A percentile compares a stretch with the other conserved stretches of the same genome.
Evolutionary conservation across 2,329 filamentous ascomycete genomes (phyloP).

Genomic region (Pyricularia grisea): DNA sequence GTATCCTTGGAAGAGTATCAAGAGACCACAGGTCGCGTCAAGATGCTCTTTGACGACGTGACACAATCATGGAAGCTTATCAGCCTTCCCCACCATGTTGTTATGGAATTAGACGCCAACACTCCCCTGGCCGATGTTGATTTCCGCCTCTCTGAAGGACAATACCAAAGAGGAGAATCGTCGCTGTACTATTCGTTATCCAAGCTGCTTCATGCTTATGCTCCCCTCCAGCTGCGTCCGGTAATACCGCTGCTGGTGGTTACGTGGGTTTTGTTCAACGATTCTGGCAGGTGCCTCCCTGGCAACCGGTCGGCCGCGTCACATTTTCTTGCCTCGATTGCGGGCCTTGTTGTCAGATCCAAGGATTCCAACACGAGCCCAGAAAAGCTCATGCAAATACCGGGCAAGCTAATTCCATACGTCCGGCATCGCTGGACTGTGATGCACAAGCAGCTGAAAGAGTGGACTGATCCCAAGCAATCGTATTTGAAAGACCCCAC

Average conservation of each 20-base stretch:
- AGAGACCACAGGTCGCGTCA: conserved; percentile 17
- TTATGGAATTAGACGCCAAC: conserved; percentile 5
- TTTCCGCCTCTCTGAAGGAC: not conserved
- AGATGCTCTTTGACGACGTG: conserved; percentile 26
- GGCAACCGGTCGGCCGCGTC: not conserved
- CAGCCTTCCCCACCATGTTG: conserved; percentile 16
- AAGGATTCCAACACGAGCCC: not conserved
- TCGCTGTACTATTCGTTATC: conserved; percentile 16
- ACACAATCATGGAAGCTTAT: conserved; percentile 31
- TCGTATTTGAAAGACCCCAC: not conserved
- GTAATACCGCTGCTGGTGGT: conserved; percentile 25
- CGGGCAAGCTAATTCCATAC: not conserved
- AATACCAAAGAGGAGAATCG: not conserved
- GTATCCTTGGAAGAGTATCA: conserved; percentile 18
- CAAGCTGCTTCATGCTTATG: conserved; percentile 24
- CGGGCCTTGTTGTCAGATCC: not conserved
- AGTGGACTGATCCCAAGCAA: not conserved
- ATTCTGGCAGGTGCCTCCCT: conserved; percentile 14
- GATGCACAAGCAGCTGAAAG: not conserved
- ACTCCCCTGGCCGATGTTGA: conserved; percentile 12
- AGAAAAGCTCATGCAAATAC: not conserved
- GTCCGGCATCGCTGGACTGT: not conserved
- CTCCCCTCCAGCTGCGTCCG: conserved; percentile 7
- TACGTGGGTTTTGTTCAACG: conserved; percentile 27
- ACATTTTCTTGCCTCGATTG: not conserved